A percentile compares a stretch with the other conserved stretches of the same genome.
phyloP scores from a whole-genome alignment of 1,284 basidiomycete species.

The Inonotus hispidus region DNA sequence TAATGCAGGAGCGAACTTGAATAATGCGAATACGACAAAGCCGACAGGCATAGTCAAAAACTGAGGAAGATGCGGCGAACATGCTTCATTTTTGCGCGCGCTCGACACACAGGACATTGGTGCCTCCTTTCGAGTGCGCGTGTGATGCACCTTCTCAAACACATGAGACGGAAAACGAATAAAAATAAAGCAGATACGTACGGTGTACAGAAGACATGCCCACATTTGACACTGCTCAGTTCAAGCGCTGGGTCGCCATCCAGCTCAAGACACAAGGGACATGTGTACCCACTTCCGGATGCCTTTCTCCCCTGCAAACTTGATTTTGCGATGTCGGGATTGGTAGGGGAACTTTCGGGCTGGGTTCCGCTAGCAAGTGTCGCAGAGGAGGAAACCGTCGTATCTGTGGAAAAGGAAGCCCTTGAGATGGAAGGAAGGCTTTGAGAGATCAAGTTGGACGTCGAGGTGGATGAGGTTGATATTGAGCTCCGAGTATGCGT shows the following conservation, averaged over 20 bases:
- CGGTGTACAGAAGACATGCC: slow-evolving; percentile 16
- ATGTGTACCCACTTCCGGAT: slow-evolving; percentile 1
- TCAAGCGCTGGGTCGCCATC: not conserved
- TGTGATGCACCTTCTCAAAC: slow-evolving; percentile 2
- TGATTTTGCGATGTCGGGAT: not conserved
- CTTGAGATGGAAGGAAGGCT: not conserved
- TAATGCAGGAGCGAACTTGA: not conserved
- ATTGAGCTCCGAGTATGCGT: not conserved
- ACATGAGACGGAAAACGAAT: not conserved
- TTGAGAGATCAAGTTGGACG: not conserved
- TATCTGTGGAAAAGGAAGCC: not conserved
- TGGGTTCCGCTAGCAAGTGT: not conserved
- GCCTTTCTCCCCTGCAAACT: not conserved
- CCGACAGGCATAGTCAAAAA: not conserved
- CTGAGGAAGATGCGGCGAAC: slow-evolving; percentile 12
- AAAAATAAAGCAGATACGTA: not conserved
- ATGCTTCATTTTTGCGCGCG: slow-evolving; percentile 3
- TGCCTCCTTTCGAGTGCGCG: slow-evolving; percentile 4
- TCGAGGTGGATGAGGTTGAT: not conserved
- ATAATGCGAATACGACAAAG: not conserved
- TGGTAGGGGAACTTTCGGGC: not conserved
- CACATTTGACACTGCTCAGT: slow-evolving; percentile 7
- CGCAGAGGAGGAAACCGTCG: not conserved
- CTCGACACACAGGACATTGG: slow-evolving; percentile 10
- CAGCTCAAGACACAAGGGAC: slow-evolving; percentile 13